Percentiles rank a stretch among this genome's conserved stretches.
These are phyloP conservation scores for Logfia minima DNA, from an alignment of 129 eudicot species.

Conservation along the genomic window DNA sequence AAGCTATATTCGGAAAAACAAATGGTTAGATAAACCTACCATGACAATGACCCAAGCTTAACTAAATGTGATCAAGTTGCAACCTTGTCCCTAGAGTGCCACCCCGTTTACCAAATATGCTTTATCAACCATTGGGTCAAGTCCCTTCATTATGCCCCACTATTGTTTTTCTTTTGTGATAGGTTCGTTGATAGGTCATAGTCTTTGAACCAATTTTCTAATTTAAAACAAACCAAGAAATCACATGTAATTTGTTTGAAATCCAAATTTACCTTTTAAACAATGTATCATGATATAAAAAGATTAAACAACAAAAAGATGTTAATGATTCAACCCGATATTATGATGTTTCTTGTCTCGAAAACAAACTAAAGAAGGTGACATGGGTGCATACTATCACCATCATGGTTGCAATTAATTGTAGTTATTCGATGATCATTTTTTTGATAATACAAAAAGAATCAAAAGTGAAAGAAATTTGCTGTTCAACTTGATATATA, in stretches of 20 bases:
- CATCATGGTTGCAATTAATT: not conserved
- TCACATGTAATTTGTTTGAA: not conserved
- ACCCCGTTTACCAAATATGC: conserved; percentile 46
- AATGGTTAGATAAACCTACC: conserved; percentile 40
- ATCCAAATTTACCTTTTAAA: not conserved
- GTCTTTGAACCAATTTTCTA: conserved; percentile 32
- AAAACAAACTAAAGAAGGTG: not conserved
- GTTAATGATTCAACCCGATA: not conserved
- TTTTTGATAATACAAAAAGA: not conserved
- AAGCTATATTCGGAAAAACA: conserved; percentile 24
- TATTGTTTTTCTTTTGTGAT: conserved; percentile 21
- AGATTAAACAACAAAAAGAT: not conserved
- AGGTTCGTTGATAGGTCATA: conserved; percentile 32
- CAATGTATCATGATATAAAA: not conserved
- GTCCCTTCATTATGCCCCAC: conserved; percentile 36
- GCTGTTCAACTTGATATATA: conserved; percentile 18
- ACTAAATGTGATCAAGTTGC: conserved; percentile 41
- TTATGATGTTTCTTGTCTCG: conserved; percentile 13
- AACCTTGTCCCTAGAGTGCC: conserved; percentile 33
- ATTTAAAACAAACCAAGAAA: conserved; percentile 28
- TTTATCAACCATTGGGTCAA: conserved; percentile 33
- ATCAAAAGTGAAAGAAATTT: conserved; percentile 12
- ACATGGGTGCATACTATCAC: conserved; percentile 7
- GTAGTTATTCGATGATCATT: not conserved
- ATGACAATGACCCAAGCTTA: conserved; percentile 40